Conservation (phyloP, 2,329 filamentous ascomycete species). For the Ceratocystis lukuohia region DNA sequence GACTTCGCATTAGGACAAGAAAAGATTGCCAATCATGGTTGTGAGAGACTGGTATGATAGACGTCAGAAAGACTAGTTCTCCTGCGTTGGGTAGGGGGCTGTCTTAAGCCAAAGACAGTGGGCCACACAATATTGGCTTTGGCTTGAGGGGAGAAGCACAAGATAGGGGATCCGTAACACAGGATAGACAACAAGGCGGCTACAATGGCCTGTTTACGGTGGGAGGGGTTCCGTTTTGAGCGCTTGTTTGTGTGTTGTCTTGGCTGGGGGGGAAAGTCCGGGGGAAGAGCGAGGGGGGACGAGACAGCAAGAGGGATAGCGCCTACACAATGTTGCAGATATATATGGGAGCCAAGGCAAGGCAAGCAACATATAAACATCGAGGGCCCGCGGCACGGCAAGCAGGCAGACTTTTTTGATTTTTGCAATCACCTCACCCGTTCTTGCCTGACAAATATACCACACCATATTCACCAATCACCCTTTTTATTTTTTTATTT, state of each 20-base stretch:
- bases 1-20: background rate
- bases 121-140: background rate
- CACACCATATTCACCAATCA: background rate
- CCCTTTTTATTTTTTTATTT: too few species aligned
- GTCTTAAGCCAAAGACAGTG: background rate
- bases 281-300: background rate
- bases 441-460: background rate
- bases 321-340: too few species aligned
- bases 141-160: background rate
- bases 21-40: background rate
- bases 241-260: background rate
- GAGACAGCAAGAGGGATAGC: too few species aligned
- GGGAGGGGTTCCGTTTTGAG: background rate
- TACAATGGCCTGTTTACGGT: conserved; percentile 2
- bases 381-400: background rate
- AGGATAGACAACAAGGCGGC: background rate
- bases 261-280: background rate
- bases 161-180: background rate
- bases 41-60: background rate
- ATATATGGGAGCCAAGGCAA: background rate
- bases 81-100: too few species aligned
- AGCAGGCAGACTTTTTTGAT: background rate
- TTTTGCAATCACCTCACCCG: too few species aligned
- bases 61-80: background rate
- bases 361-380: background rate